Evolutionary conservation across 2,329 filamentous ascomycete genomes (phyloP).

Genomic region (Arachnomyces sp.): DNA sequence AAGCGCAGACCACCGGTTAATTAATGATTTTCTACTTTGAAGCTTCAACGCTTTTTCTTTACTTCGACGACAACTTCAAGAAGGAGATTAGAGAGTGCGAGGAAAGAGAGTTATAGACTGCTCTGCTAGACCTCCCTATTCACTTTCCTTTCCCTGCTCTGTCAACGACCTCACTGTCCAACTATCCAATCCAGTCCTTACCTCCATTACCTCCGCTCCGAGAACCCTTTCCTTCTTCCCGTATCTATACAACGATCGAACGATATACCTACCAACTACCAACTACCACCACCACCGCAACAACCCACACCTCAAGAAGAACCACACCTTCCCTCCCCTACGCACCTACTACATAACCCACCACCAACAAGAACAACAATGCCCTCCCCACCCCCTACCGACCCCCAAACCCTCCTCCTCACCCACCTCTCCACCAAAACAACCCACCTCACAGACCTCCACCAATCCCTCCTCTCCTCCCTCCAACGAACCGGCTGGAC

Average conservation of each 20-base stretch:
- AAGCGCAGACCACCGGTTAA: too few relatives aligned
- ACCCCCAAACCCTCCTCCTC: slow-evolving; percentile 32
- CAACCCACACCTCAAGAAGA: slow-evolving; percentile 1
- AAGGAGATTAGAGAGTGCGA: too few relatives aligned
- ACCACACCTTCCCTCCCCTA: slow-evolving; percentile 8
- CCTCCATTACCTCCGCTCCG: background rate
- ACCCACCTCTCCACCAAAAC: slow-evolving; percentile 37
- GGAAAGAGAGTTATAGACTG: too few relatives aligned
- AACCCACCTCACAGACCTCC: slow-evolving; percentile 47
- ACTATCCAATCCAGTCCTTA: background rate
- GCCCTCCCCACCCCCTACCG: slow-evolving; percentile 28
- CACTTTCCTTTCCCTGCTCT: background rate
- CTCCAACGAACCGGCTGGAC: slow-evolving; percentile 53
- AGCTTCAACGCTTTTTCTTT: too few relatives aligned
- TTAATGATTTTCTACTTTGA: too few relatives aligned
- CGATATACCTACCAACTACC: slow-evolving; percentile 3
- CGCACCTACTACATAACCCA: slow-evolving; percentile 13
- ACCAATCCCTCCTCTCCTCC: slow-evolving; percentile 45
- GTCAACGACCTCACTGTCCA: background rate
- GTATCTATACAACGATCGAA: too few relatives aligned
- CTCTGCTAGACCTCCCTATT: background rate
- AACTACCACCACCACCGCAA: background rate
- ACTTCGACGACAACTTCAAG: too few relatives aligned
- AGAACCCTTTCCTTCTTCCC: background rate
- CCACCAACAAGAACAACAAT: slow-evolving; percentile 10